Base-by-base conservation (phyloP, 73 alveolate species). In the Breviolum minutum region DNA sequence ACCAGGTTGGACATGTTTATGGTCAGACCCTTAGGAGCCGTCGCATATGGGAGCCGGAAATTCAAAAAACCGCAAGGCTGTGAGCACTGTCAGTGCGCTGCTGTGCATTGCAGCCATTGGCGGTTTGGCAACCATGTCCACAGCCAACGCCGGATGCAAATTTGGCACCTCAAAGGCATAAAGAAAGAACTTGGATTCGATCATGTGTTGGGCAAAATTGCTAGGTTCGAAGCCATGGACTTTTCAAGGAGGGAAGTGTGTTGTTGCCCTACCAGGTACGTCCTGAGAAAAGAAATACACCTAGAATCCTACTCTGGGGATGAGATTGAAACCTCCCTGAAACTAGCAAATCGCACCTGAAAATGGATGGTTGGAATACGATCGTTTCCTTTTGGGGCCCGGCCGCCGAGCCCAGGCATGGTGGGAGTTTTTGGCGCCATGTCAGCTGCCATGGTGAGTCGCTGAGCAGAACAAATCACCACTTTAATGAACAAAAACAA, bases 91-190 rank as follows among this genome's bases (percentile, higher is more conserved):
- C 63, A 68, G 87, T 27, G 96, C 96, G 14, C 87, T 90, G 96
- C 85, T 97, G 70, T 99, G 99, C 94, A 99, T 99, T 32, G 95
- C 97, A 17, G 99, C 99, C 92, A 97, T 99, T 74, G 99, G 99
- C 27, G 99, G 99, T 90, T 93, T 99, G 85, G 99, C 99, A 11
- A 62, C 87, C 61, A 92, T 99, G 98, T 80, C 96, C 80, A 95
- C 99, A 60, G 99, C 99, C 80, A 99, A 99, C 87, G 27, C 89
- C 61, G 99, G 99, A 26, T 93, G 99, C 99, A 70, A 95, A 80
- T 74, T 85, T 76, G 99, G 99, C 32, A 12, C 64, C 94, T 16
- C 5, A 74, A 76, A 7, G 85, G 76, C 30, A 71, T 71, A 20
- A 13, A 20, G 5, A 71, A 40, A 40, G 3, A 40, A n/a, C n/a